phyloP scores from a whole-genome alignment of 1,284 basidiomycete genomes.

The Boletus holoroseus region DNA sequence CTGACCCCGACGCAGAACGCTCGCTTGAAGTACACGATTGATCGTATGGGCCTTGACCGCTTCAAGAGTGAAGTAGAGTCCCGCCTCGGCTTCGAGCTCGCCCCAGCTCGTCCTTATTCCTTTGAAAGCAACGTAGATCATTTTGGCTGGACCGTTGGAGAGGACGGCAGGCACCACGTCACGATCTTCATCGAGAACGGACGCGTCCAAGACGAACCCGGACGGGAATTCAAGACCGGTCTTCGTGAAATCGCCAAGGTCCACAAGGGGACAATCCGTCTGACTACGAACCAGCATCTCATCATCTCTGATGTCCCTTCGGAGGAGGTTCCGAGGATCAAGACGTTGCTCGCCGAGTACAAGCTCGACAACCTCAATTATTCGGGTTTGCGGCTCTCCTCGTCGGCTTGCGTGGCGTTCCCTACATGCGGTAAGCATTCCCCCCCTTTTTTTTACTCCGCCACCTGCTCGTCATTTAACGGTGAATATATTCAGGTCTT shows the following conservation, averaged over 20 bases:
- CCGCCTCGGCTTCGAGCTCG: constrained; percentile 77
- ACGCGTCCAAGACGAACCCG: constrained; percentile 89
- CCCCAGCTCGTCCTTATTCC: constrained; percentile 68
- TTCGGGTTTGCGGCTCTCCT: constrained; percentile 77
- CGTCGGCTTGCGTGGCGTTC: constrained; percentile 95
- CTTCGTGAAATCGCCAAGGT: constrained; percentile 88
- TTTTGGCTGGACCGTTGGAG: constrained; percentile 88
- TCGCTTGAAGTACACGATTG: constrained; percentile 94
- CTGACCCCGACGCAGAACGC: constrained; percentile 55
- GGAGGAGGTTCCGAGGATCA: constrained; percentile 73
- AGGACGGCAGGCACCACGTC: constrained; percentile 89
- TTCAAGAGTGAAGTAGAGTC: constrained; percentile 92
- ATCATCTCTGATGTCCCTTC: constrained; percentile 81
- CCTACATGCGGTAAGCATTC: constrained; percentile 76
- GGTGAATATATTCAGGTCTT: constrained; percentile 47
- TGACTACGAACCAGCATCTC: constrained; percentile 95
- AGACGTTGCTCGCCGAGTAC: constrained; percentile 78
- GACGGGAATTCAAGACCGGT: constrained; percentile 88
- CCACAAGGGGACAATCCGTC: constrained; percentile 90
- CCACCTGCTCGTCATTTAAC: constrained; percentile 3
- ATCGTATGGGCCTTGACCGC: constrained; percentile 81
- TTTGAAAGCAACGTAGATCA: constrained; percentile 93
- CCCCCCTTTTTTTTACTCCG: not conserved
- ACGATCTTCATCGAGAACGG: constrained; percentile 98
- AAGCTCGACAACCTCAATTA: constrained; percentile 87